Conservation (phyloP, 2,329 filamentous ascomycete genomes). For the Grosmannia serpens region DNA sequence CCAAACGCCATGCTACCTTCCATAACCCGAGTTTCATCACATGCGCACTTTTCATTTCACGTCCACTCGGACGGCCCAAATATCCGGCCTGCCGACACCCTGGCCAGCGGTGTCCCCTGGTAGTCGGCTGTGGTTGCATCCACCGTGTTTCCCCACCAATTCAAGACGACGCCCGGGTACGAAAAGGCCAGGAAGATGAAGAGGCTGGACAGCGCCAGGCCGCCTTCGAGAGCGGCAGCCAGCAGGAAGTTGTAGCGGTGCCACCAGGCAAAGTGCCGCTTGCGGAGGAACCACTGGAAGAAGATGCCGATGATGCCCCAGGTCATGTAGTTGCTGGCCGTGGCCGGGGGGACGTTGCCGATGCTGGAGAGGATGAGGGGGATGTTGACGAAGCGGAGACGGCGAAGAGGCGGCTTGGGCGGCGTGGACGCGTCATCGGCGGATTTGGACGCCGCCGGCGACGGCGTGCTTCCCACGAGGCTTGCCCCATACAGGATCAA, state of each 20-base stretch:
- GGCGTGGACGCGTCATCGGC: conserved; percentile 22
- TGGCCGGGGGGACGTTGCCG: conserved; percentile 50
- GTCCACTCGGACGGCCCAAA: not conserved
- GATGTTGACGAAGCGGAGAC: conserved; percentile 47
- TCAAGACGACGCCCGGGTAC: not conserved
- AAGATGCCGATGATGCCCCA: conserved; percentile 56
- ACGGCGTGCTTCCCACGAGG: conserved; percentile 39
- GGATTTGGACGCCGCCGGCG: conserved; percentile 9
- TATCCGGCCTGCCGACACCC: not conserved
- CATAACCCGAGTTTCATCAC: too few relatives aligned
- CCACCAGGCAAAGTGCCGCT: conserved; percentile 60
- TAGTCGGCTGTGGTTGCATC: not conserved
- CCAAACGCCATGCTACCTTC: too few relatives aligned
- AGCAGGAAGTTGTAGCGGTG: conserved; percentile 66
- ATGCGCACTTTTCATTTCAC: not conserved
- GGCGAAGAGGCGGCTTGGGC: not conserved
- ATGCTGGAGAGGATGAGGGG: conserved; percentile 57
- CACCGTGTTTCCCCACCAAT: not conserved
- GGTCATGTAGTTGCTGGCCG: conserved; percentile 56
- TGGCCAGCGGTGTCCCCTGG: not conserved
- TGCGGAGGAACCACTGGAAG: conserved; percentile 57
- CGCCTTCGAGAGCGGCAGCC: conserved; percentile 58
- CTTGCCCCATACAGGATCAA: conserved; percentile 50
- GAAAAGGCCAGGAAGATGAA: conserved; percentile 56
- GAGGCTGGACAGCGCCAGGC: conserved; percentile 52